A percentile compares a stretch with the other conserved stretches of the same genome.
Conservation (phyloP, 164 flowering plant species). For the Warburgia ugandensis region DNA sequence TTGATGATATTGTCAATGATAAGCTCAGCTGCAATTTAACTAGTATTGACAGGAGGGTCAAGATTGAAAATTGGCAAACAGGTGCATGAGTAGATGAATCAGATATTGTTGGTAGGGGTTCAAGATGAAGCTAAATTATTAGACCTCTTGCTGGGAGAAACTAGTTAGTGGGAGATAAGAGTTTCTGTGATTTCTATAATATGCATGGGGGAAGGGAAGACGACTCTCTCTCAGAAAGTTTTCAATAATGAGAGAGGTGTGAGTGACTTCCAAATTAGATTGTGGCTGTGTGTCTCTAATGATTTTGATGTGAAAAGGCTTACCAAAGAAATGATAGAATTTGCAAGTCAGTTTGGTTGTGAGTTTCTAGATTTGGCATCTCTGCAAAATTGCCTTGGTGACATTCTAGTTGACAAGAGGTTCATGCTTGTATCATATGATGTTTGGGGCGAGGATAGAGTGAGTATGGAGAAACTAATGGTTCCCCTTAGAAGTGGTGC, state of each 20-base stretch:
- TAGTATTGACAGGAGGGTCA: neutral
- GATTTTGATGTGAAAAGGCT: slow-evolving; percentile 7
- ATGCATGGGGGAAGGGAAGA: slow-evolving; percentile 15
- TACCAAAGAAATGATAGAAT: slow-evolving; percentile 2
- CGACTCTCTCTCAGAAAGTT: slow-evolving; percentile 7
- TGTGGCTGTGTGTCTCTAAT: slow-evolving; percentile 9
- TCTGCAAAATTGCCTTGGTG: neutral
- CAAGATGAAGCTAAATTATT: slow-evolving; percentile 2
- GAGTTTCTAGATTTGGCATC: neutral
- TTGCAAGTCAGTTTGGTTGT: neutral
- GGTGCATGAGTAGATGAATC: neutral
- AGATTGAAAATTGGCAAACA: neutral
- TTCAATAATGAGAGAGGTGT: slow-evolving; percentile 3
- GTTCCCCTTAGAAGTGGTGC: neutral
- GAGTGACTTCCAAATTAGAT: neutral
- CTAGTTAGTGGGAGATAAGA: neutral
- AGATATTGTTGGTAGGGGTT: slow-evolving; percentile 3
- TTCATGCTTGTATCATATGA: slow-evolving; percentile 9
- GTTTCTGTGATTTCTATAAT: slow-evolving; percentile 5
- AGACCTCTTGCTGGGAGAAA: neutral
- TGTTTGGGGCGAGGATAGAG: slow-evolving; percentile 4
- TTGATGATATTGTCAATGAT: slow-evolving; percentile 4
- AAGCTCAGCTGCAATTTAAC: neutral
- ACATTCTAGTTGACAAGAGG: neutral
- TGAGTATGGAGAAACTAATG: neutral